phyloP scores from a whole-genome alignment of 306 rosid genomes.

The Quercus wislizeni region DNA sequence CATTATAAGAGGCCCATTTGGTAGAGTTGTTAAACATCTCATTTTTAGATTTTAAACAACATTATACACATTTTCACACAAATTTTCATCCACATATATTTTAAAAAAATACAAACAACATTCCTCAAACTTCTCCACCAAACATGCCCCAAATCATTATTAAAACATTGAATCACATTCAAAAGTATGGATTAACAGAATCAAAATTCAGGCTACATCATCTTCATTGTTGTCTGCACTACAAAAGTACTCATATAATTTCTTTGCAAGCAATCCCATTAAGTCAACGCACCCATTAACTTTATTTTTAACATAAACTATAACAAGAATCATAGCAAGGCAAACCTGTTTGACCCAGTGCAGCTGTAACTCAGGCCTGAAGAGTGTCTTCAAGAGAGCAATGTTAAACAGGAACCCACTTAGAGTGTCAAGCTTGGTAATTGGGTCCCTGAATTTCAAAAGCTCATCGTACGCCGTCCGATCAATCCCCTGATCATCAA shows the following conservation, averaged over 20 bases:
- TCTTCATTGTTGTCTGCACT: background rate
- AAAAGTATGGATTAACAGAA: background rate
- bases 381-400: constrained; percentile 60
- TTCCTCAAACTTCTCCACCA: too few relatives aligned
- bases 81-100: too few relatives aligned
- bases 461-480: constrained; percentile 73
- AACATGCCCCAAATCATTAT: background rate
- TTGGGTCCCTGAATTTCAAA: constrained; percentile 82
- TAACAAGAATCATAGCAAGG: background rate
- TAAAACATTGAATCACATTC: background rate
- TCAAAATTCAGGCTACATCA: background rate
- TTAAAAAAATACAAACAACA: too few relatives aligned
- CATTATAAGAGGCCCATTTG: too few relatives aligned
- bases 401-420: constrained; percentile 81
- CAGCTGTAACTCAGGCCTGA: constrained; percentile 59
- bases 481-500: constrained; percentile 89
- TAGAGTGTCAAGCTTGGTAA: constrained; percentile 74
- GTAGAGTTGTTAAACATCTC: too few relatives aligned
- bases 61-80: too few relatives aligned
- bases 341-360: constrained; percentile 88
- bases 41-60: too few relatives aligned
- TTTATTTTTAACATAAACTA: background rate
- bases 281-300: background rate
- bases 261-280: background rate
- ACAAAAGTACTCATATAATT: too few relatives aligned